These are phyloP conservation scores for Chaetomium fimeti DNA, from an alignment of 495 filamentous ascomycete genomes.

Conservation along the genomic window DNA sequence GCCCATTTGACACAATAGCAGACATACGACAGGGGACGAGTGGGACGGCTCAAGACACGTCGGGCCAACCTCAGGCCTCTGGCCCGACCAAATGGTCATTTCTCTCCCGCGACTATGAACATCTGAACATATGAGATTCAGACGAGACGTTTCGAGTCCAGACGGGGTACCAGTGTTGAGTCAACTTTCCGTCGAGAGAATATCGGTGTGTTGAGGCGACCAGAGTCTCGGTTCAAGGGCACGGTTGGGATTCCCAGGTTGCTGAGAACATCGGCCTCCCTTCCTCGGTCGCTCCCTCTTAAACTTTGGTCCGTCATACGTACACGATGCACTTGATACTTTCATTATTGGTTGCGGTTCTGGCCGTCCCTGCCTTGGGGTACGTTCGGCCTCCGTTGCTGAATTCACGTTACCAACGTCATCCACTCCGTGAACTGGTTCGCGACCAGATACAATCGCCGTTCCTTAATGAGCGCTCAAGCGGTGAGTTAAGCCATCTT, in stretches of 20 bases:
- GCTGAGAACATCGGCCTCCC: neutral
- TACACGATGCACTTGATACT: constrained; percentile 7
- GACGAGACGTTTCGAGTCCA: no score
- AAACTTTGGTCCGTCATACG: neutral
- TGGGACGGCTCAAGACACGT: neutral
- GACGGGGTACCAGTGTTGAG: no score
- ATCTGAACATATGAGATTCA: no score
- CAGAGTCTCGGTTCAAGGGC: neutral
- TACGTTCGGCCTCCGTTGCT: neutral
- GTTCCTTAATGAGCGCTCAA: constrained; percentile 23
- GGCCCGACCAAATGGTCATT: neutral
- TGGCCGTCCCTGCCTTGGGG: neutral
- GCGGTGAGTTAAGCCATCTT: constrained; percentile 8
- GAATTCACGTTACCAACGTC: neutral
- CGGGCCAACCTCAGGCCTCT: neutral
- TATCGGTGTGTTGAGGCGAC: neutral
- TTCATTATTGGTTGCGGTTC: neutral
- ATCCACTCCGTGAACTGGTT: neutral
- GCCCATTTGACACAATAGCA: neutral
- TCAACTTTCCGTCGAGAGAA: no score
- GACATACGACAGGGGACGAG: neutral
- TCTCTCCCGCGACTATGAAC: neutral
- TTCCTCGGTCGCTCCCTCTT: neutral
- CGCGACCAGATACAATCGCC: constrained; percentile 21
- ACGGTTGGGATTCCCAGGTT: neutral